Percentiles rank a stretch among this genome's conserved stretches.
phyloP scores from a whole-genome alignment of 345 rosid genomes.

The Eucalyptus guilfoylei region DNA sequence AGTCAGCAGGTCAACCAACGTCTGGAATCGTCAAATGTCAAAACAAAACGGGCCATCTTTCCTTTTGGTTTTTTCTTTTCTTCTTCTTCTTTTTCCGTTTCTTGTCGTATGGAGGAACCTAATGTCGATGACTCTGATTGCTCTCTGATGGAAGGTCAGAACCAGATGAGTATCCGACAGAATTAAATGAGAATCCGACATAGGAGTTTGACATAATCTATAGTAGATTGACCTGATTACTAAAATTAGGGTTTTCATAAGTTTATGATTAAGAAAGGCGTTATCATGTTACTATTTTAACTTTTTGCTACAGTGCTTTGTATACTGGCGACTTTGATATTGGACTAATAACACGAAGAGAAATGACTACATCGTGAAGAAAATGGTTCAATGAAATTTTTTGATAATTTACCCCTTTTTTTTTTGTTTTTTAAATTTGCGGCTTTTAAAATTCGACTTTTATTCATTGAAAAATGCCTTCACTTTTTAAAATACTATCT shows the following conservation, averaged over 20 bases:
- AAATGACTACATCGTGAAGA: not conserved
- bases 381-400: not conserved
- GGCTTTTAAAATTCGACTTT: not conserved
- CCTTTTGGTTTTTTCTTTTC: not conserved
- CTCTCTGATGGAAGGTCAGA: not conserved
- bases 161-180: not conserved
- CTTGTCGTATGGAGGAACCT: not conserved
- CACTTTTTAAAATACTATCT: not conserved
- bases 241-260: not conserved
- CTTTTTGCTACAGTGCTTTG: rapidly evolving
- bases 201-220: not conserved
- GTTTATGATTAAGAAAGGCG: not conserved
- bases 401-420: not conserved
- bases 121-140: not conserved
- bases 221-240: not conserved
- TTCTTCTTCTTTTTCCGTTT: not conserved
- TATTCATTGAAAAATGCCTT: not conserved
- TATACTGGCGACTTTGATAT: rapidly evolving
- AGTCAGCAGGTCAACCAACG: not conserved
- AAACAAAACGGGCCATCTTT: not conserved
- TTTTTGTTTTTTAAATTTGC: rapidly evolving
- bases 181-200: not conserved
- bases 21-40: not conserved
- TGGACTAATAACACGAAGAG: rapidly evolving
- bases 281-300: not conserved